Conservation (phyloP, 352 stramenopile genomes). For the Pythium chondricola region DNA sequence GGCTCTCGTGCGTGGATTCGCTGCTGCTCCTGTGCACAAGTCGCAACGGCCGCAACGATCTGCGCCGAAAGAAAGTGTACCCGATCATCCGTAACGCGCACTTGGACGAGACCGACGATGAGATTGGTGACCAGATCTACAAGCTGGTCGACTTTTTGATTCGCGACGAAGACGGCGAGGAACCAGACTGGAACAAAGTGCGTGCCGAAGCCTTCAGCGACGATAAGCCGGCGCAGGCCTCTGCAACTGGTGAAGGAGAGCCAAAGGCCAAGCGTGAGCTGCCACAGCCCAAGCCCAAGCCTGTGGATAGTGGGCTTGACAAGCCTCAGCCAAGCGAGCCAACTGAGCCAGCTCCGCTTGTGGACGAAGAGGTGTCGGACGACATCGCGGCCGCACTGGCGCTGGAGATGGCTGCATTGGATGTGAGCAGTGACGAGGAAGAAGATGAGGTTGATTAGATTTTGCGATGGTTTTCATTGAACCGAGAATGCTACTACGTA, state of each 20-base stretch:
- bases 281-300: neutral
- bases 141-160: conserved; percentile 87
- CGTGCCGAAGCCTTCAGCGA: conserved; percentile 55
- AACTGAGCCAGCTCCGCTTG: conserved; percentile 14
- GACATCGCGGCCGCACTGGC: conserved; percentile 55
- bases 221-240: conserved; percentile 25
- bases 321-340: conserved; percentile 32
- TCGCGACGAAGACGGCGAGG: conserved; percentile 80
- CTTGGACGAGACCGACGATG: conserved; percentile 70
- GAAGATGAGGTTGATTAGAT: conserved; percentile 37
- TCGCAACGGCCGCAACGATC: conserved; percentile 64
- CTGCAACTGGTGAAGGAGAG: conserved; percentile 9
- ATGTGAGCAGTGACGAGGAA: conserved; percentile 85
- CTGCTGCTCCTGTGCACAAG: conserved; percentile 76
- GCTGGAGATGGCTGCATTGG: conserved; percentile 61
- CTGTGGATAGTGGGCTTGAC: conserved; percentile 7
- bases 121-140: conserved; percentile 85
- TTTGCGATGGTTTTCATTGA: conserved; percentile 8
- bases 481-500: too few relatives aligned
- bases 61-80: conserved; percentile 85
- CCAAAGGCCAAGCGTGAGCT: neutral
- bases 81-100: conserved; percentile 81
- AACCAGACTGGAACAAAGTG: conserved; percentile 78
- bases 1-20: conserved; percentile 62
- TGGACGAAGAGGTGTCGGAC: conserved; percentile 69